phyloP scores from a whole-genome alignment of 768 basidiomycete species.

The Dentipellis sp. region DNA sequence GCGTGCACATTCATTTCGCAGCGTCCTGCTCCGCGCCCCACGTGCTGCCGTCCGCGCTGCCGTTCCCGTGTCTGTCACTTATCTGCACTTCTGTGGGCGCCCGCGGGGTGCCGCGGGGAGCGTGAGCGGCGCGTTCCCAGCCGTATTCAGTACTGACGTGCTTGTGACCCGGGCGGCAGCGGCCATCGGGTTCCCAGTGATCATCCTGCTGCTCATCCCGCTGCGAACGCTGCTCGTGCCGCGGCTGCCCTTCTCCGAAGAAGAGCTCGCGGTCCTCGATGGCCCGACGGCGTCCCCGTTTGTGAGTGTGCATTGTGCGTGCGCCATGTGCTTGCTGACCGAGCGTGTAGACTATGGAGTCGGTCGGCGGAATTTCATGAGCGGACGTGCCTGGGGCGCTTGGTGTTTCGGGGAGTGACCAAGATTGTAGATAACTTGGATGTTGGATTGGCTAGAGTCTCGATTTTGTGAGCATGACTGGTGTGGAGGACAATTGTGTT shows the following conservation, averaged over 20 bases:
- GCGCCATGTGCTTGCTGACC: neutral
- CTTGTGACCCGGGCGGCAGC: constrained; percentile 29
- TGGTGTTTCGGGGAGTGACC: no score
- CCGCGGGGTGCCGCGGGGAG: neutral
- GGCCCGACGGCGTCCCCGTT: constrained; percentile 84
- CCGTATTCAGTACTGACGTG: neutral
- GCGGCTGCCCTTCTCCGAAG: constrained; percentile 59
- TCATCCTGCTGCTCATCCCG: constrained; percentile 80
- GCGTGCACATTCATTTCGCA: constrained; percentile 7
- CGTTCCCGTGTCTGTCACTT: neutral
- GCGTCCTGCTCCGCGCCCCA: neutral
- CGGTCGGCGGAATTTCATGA: constrained; percentile 9
- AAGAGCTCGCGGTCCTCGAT: constrained; percentile 81
- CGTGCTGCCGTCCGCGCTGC: neutral
- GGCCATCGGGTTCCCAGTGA: constrained; percentile 85
- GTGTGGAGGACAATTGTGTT: no score
- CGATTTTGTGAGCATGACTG: no score
- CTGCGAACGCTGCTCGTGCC: constrained; percentile 67
- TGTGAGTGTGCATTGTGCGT: constrained; percentile 34
- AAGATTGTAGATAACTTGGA: no score
- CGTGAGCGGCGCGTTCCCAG: neutral
- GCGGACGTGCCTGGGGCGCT: no score
- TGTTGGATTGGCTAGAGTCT: no score
- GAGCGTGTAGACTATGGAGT: constrained; percentile 10
- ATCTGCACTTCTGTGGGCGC: neutral